Evolutionary conservation across 371 early-diverging fungal genomes (phyloP).

Genomic region (Thermomucor indicae-seudaticae): DNA sequence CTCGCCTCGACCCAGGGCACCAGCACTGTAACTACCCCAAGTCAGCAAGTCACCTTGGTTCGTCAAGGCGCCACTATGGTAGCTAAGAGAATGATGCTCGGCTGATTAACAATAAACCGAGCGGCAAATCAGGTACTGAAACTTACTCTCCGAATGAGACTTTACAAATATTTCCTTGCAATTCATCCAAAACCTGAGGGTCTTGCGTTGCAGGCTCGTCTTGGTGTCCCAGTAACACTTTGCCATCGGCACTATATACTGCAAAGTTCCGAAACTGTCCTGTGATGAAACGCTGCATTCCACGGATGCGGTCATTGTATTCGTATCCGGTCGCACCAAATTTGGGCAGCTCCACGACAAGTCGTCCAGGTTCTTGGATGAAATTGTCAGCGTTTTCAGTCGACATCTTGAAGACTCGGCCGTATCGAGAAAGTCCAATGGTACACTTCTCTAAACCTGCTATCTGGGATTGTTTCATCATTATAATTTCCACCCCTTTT

Average conservation of each 20-base stretch:
- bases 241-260: slow-evolving; percentile 12
- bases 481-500: too few relatives aligned
- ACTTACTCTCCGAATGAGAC: slow-evolving; percentile 21
- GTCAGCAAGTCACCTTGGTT: slow-evolving; percentile 33
- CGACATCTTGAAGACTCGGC: slow-evolving; percentile 1
- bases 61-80: slow-evolving; percentile 43
- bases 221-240: slow-evolving; percentile 3
- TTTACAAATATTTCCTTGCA: slow-evolving; percentile 10
- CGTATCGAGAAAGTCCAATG: slow-evolving; percentile 4
- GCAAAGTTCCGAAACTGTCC: slow-evolving; percentile 10
- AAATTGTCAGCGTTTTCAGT: background rate
- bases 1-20: slow-evolving; percentile 38
- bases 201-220: background rate
- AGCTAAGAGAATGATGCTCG: slow-evolving; percentile 15
- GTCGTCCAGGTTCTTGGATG: background rate
- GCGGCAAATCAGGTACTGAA: background rate
- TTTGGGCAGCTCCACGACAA: slow-evolving; percentile 1
- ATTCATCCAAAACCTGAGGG: background rate
- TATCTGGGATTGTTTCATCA: too few relatives aligned
- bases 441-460: slow-evolving; percentile 7
- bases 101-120: background rate
- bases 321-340: slow-evolving; percentile 1
- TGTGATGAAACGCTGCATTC: slow-evolving; percentile 6
- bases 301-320: background rate
- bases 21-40: slow-evolving; percentile 34